Conservation (phyloP, 352 stramenopile species). For the Elongisporangium senticosum region DNA sequence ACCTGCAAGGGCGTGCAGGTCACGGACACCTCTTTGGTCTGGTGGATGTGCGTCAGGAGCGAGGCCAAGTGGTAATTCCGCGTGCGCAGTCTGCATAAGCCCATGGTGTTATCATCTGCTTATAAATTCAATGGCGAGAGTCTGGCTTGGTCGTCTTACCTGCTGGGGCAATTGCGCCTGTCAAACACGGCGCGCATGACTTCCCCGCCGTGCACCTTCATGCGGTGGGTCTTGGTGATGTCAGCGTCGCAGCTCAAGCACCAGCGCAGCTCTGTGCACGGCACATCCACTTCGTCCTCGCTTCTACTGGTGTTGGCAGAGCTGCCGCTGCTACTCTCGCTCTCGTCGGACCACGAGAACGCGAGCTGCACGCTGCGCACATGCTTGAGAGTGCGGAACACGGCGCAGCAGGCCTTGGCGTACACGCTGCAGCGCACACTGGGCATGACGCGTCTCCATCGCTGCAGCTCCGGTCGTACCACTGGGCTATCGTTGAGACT, state of each 20-base stretch:
- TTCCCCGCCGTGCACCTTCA: conserved; percentile 73
- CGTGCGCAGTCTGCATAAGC: conserved; percentile 21
- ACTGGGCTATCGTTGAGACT: conserved; percentile 17
- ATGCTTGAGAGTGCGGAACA: conserved; percentile 82
- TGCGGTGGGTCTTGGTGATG: conserved; percentile 83
- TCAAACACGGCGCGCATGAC: conserved; percentile 81
- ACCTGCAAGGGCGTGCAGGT: conserved; percentile 56
- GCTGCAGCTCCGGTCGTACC: conserved; percentile 5
- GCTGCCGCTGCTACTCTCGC: conserved; percentile 9
- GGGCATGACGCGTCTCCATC: conserved; percentile 22
- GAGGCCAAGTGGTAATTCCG: conserved; percentile 72
- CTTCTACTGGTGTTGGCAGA: conserved; percentile 7
- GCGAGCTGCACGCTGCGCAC: conserved; percentile 68
- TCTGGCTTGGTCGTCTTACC: conserved; percentile 8
- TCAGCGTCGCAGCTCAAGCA: conserved; percentile 73
- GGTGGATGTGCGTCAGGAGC: conserved; percentile 73
- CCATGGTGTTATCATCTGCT: background rate
- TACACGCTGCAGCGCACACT: conserved; percentile 77
- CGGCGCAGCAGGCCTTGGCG: conserved; percentile 68
- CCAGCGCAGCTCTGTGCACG: conserved; percentile 68
- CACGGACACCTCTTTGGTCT: conserved; percentile 73
- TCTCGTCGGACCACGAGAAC: conserved; percentile 33
- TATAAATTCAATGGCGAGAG: background rate
- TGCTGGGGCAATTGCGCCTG: conserved; percentile 39
- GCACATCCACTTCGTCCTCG: conserved; percentile 43